Evolutionary conservation across 2,329 filamentous ascomycete genomes (phyloP).

Genomic region (Talaromyces sp.): DNA sequence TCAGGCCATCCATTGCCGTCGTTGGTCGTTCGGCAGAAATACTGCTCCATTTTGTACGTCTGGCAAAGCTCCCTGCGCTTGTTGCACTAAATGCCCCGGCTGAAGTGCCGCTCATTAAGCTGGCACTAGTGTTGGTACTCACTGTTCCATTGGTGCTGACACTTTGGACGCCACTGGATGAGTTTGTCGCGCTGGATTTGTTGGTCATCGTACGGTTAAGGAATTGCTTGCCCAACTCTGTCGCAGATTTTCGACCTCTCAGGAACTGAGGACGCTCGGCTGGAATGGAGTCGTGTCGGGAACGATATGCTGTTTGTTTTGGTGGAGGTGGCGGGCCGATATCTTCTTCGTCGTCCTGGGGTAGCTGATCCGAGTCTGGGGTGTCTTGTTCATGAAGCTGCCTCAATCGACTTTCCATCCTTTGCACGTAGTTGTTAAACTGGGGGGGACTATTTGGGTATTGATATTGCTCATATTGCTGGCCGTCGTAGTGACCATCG

Average conservation of each 20-base stretch:
- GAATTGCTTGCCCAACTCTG: constrained; percentile 65
- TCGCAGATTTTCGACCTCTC: constrained; percentile 50
- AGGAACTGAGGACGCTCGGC: constrained; percentile 33
- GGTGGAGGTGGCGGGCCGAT: constrained; percentile 58
- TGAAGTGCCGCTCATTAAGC: constrained; percentile 88
- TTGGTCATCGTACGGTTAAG: constrained; percentile 79
- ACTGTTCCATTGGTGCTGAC: constrained; percentile 59
- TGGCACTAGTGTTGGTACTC: constrained; percentile 74
- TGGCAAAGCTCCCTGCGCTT: constrained; percentile 86
- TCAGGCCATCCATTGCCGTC: constrained; percentile 38
- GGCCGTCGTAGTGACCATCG: constrained; percentile 54
- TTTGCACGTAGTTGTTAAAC: constrained; percentile 78
- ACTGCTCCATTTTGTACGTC: constrained; percentile 53
- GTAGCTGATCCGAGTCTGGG: constrained; percentile 49
- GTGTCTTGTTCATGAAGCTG: constrained; percentile 57
- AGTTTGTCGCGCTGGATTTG: constrained; percentile 78
- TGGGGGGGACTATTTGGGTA: constrained; percentile 60
- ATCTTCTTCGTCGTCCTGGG: constrained; percentile 30
- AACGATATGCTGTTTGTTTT: constrained; percentile 43
- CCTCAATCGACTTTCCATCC: constrained; percentile 80
- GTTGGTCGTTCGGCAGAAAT: constrained; percentile 36
- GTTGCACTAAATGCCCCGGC: constrained; percentile 90
- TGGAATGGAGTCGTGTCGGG: constrained; percentile 39
- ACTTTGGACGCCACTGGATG: constrained; percentile 67
- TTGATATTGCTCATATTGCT: constrained; percentile 46